These are phyloP conservation scores for Calonectria henricotiae DNA, from an alignment of 2,329 filamentous ascomycete genomes.

Conservation along the genomic window DNA sequence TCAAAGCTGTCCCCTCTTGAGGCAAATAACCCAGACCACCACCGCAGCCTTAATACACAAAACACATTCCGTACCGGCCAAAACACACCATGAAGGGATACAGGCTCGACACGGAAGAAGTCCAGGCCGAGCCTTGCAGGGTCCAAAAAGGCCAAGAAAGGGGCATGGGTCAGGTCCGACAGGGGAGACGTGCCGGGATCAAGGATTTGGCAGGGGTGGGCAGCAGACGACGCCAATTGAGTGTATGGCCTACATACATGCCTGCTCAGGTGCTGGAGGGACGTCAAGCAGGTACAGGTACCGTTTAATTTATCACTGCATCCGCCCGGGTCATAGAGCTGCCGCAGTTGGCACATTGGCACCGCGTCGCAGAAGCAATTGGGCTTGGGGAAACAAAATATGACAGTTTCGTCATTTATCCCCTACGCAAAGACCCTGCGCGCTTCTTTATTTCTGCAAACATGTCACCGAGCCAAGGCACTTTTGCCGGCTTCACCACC, in stretches of 20 bases:
- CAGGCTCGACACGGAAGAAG: constrained; percentile 23
- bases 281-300: constrained; percentile 17
- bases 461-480: background rate
- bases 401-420: constrained; percentile 5
- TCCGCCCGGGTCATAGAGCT: constrained; percentile 12
- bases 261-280: background rate
- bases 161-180: constrained; percentile 16
- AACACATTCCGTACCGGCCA: constrained; percentile 11
- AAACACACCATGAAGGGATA: constrained; percentile 23
- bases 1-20: constrained; percentile 20
- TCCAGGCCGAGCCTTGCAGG: constrained; percentile 20
- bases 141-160: constrained; percentile 14
- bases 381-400: background rate
- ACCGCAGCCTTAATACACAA: constrained; percentile 9
- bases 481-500: background rate
- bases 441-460: background rate
- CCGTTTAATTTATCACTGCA: constrained; percentile 16
- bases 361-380: background rate
- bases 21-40: constrained; percentile 19
- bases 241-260: constrained; percentile 11
- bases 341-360: background rate
- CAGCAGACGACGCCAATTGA: constrained; percentile 12
- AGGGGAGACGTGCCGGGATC: constrained; percentile 23
- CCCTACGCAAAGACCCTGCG: constrained; percentile 1
- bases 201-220: constrained; percentile 10